Evolutionary conservation across 805 yeast genomes (phyloP), one percentile per base, ranked within the genome.

Genomic region (Ogataea nitratoaversa): DNA sequence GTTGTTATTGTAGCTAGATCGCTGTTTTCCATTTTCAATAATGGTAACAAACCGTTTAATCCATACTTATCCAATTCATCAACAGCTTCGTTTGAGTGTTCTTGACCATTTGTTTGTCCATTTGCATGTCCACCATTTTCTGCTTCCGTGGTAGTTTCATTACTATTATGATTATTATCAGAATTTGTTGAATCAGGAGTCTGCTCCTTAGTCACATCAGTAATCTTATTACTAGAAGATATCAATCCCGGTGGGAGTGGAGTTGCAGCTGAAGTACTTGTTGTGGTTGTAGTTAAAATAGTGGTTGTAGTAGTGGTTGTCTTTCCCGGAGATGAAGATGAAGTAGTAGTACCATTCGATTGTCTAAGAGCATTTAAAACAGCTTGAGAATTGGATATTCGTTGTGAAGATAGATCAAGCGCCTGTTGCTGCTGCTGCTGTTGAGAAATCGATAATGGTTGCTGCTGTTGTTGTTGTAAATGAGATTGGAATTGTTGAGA

Each of bases 1-100:
- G 84, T 68, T 5, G 90, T 84, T 36, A 83, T 76, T 17, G 78
- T 71, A 9, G 79, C 74, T 43, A 78, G 74, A 43, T 83, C 91
- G 27, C 62, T 70, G 43, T 75, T 73, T 38, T 81, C 86, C 74
- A 77, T 74, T 40, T 72, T 73, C 35, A 84, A 68, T 16, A 85
- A 67, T 14, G 79, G 70, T 13, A 74, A 50, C 30, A 87, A 63
- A 0, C 89, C 90, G 41, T 72, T 71, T 40, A 88, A 60, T 1
- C 95, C 95, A 59, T 70, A 87, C 53, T 67, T 72, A 41, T 76
- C 82, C 64, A 78, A 69, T 22, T 77, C 83, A 16, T 41, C 25
- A 22, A 38, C 16, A n/a, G 32, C 22, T 16, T 28, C 18, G 9
- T 17, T 28, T 3, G 25, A 17, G 17, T 19, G 16, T 17, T 20